Evolutionary conservation across 768 basidiomycete species (phyloP).

Genomic region (Pleurotus sapidus): DNA sequence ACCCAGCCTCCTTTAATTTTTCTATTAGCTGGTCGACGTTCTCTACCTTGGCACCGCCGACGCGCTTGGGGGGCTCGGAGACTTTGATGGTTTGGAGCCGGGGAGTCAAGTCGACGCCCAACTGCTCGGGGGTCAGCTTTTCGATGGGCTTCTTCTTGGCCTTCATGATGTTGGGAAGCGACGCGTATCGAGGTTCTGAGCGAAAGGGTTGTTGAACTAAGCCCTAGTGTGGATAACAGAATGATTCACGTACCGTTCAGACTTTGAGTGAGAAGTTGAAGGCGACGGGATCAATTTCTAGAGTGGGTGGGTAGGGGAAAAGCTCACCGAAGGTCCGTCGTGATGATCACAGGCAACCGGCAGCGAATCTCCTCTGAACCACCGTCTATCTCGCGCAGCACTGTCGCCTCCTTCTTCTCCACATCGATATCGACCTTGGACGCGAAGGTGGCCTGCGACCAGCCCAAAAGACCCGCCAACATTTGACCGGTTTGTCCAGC

Average conservation of each 20-base stretch:
- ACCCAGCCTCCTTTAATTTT: constrained; percentile 87
- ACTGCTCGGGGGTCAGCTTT: constrained; percentile 74
- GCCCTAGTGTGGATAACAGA: not conserved
- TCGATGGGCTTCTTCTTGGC: constrained; percentile 99
- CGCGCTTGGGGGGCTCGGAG: constrained; percentile 83
- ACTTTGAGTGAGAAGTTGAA: constrained; percentile 42
- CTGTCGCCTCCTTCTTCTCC: constrained; percentile 58
- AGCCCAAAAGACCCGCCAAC: constrained; percentile 88
- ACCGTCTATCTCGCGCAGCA: constrained; percentile 93
- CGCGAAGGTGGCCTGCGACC: constrained; percentile 95
- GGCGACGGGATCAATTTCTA: not conserved
- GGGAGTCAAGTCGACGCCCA: constrained; percentile 82
- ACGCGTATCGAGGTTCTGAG: constrained; percentile 92
- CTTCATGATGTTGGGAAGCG: constrained; percentile 97
- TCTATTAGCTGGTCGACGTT: constrained; percentile 86
- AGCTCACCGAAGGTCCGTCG: constrained; percentile 87
- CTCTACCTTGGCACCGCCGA: constrained; percentile 86
- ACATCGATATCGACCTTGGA: constrained; percentile 78
- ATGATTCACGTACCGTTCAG: constrained; percentile 56
- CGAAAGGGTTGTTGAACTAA: not conserved
- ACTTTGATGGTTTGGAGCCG: constrained; percentile 85
- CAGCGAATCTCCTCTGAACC: constrained; percentile 83
- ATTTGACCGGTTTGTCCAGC: constrained; percentile 95
- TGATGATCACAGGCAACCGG: constrained; percentile 80
- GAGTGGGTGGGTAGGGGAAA: not conserved